Conservation (phyloP, 352 stramenopile genomes). For the Pythium folliculosum region DNA sequence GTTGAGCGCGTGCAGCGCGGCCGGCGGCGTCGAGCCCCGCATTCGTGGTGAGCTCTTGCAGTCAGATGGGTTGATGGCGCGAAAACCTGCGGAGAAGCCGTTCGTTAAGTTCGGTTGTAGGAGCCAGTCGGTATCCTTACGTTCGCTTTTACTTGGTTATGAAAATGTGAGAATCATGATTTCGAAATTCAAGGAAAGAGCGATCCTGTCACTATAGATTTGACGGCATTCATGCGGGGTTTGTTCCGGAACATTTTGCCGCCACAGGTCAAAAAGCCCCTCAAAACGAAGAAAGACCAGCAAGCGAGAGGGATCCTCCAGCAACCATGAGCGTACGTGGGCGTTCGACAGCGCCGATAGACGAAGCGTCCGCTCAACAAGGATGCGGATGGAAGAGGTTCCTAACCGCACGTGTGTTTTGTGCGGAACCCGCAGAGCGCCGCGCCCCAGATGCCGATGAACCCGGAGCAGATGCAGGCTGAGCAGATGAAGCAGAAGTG, state of each 20-base stretch:
- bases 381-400: background rate
- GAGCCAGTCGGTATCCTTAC: too few species aligned
- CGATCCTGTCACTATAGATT: background rate
- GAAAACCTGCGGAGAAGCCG: background rate
- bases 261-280: background rate
- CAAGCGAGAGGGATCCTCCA: background rate
- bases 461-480: constrained; percentile 82
- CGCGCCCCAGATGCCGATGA: constrained; percentile 44
- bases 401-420: background rate
- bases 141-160: too few species aligned
- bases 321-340: constrained; percentile 34
- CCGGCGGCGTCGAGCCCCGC: background rate
- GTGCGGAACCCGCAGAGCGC: constrained; percentile 8
- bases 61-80: background rate
- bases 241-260: background rate
- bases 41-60: background rate
- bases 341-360: background rate
- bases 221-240: too few species aligned
- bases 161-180: background rate
- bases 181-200: background rate
- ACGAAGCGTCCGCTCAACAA: too few species aligned
- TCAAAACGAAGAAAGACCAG: background rate
- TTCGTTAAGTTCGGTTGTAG: background rate
- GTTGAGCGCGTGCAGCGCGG: constrained; percentile 18
- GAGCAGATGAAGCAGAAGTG: constrained; percentile 87